These are phyloP conservation scores for Triadica sebifera DNA, from an alignment of 345 rosid genomes.

Conservation along the genomic window DNA sequence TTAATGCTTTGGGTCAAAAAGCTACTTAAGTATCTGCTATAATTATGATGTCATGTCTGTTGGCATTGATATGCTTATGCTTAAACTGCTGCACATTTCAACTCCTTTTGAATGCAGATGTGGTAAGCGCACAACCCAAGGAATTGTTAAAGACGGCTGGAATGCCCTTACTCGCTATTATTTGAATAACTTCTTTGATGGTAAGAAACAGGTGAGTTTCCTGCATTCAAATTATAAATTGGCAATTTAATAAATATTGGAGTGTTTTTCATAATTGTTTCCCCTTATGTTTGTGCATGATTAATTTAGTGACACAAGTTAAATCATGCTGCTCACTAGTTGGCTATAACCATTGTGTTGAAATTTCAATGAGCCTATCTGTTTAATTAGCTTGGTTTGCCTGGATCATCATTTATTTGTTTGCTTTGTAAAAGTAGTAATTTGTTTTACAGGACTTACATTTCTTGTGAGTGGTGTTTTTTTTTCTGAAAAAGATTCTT, in stretches of 20 bases:
- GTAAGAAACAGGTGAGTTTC: slow-evolving; percentile 74
- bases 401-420: background rate
- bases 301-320: background rate
- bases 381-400: background rate
- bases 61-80: background rate
- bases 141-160: slow-evolving; percentile 76
- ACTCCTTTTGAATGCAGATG: slow-evolving; percentile 44
- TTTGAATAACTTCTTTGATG: slow-evolving; percentile 88
- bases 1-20: background rate
- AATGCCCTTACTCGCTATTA: slow-evolving; percentile 88
- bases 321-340: background rate
- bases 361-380: background rate
- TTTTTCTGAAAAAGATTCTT: too few relatives aligned
- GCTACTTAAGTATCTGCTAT: background rate
- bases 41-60: slow-evolving; percentile 2
- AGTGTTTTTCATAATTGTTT: background rate
- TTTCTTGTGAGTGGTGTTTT: background rate
- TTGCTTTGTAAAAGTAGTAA: background rate
- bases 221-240: background rate
- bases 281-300: background rate
- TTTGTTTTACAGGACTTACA: background rate
- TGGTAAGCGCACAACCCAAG: slow-evolving; percentile 86
- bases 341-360: background rate
- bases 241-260: background rate
- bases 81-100: slow-evolving; percentile 3